phyloP scores from a whole-genome alignment of 108 stramenopile genomes.

The Fistulifera solaris region DNA sequence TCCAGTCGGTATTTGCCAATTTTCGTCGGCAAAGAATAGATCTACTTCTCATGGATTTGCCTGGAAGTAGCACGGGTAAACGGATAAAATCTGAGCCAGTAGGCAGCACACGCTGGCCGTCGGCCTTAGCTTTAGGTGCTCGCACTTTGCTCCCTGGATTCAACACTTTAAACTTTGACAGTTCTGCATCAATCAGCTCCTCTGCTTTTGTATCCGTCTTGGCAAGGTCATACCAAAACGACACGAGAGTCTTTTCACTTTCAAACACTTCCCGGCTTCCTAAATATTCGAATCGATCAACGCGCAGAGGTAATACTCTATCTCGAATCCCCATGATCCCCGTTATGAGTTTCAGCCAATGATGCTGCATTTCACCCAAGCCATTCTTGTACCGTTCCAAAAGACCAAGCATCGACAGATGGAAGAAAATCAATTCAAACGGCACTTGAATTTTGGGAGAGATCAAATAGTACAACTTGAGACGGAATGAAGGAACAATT shows the following conservation, averaged over 20 bases:
- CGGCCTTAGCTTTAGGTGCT: constrained; percentile 20
- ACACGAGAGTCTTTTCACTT: constrained; percentile 15
- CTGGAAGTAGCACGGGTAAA: constrained; percentile 17
- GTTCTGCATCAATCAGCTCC: constrained; percentile 7
- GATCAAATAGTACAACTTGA: constrained; percentile 70
- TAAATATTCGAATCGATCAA: constrained; percentile 47
- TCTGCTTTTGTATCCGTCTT: constrained; percentile 14
- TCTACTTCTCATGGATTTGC: constrained; percentile 6
- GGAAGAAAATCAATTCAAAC: constrained; percentile 82
- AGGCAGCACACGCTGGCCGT: constrained; percentile 44
- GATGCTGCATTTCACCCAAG: constrained; percentile 71
- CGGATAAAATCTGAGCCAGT: constrained; percentile 11
- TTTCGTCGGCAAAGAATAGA: constrained; percentile 43
- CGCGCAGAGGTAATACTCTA: constrained; percentile 47
- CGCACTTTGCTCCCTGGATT: constrained; percentile 7
- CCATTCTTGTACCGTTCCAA: constrained; percentile 81
- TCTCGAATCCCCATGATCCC: constrained; percentile 46
- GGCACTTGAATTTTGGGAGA: constrained; percentile 88
- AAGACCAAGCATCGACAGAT: constrained; percentile 83
- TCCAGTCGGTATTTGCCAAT: constrained; percentile 61
- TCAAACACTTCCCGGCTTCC: constrained; percentile 39
- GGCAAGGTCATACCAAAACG: constrained; percentile 58
- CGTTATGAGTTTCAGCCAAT: constrained; percentile 57
- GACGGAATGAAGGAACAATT: constrained; percentile 44
- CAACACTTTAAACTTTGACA: neutral